Base-by-base conservation (phyloP, 148 eudicot genomes). In the Fagopyrum esculentum region DNA sequence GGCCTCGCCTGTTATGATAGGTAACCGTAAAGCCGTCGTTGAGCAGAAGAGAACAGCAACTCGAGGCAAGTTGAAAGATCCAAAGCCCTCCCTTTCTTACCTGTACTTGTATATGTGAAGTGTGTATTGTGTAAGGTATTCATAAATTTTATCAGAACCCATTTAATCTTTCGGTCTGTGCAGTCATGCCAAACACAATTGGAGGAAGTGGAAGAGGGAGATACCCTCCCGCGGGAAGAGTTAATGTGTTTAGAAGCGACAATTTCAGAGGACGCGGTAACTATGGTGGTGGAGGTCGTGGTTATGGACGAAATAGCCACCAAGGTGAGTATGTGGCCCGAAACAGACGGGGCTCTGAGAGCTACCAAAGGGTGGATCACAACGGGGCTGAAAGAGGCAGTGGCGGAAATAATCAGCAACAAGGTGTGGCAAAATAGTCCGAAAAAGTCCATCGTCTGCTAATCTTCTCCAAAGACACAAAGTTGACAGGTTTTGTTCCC, bases 1-100 rank as follows among this genome's bases (percentile, higher is more conserved):
- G 96, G 93, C 86, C 52, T 86, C 91, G 8, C 84, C 90, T 16
- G 49, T 91, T 45, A 72, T 61, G 45, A 83, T 91, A 49, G 90
- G 89, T 73, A 84, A 73, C 60, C 84, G 84, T 55, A 78, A 83
- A 75, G 83, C 85, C 45, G 83, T 76, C 8, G 77, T 91, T 13
- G 91, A 91, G 78, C 87, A 83, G 63, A 91, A 91, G 83, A 89
- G 84, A 74, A 82, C 91, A n/a, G 83, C 87, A n/a, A 78, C 86
- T 60, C 84, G 93, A 87, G 96, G 96, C 66, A 86, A 80, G 80
- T 79, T 35, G 17, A 63, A 30, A 69, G 16, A 6, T 40, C 8
- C 51, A 50, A 74, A 61, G 17, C 26, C 51, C 47, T 50, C 71
- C 74, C 9, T 0, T 71, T 22, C 6, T 47, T 13, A 10, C 48